Evolutionary conservation across 2,329 filamentous ascomycete genomes (phyloP), one percentile per base, ranked within the genome.

Genomic region (Pseudocercospora ulei): DNA sequence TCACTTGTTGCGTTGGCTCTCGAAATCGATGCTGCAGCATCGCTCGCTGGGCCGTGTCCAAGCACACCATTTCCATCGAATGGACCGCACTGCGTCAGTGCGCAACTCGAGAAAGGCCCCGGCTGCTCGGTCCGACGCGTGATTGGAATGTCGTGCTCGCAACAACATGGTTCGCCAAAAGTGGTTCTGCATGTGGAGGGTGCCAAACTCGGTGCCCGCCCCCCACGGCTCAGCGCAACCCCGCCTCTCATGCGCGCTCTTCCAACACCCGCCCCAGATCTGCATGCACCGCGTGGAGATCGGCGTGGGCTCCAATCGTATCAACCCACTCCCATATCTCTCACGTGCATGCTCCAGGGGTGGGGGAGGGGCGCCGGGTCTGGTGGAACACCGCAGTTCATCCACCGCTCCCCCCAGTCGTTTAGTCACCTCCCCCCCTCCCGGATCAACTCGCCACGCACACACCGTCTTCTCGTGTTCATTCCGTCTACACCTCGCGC

Each of bases 171-270:
- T 16, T 20, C 14, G 14, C 28, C n/a, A 31, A 12, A 19, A 14
- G 28, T 31, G 24, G 24, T 31, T 9, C 17, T 20, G 22, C 33
- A 26, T 35, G 33, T 35, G 33, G 33, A 35, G 33, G n/a, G 20
- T 16, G 31, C 13, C 5, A 26, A 35, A 35, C 33, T 35, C 33
- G 24, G 14, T 26, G 16, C 33, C 14, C 22, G 20, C n/a, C n/a
- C 13, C 7, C 11, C 1, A 9, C 3, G 4, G 7, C 13, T 20
- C 16, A 14, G 20, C 11, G 9, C 28, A 31, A 31, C 4, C 24
- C n/a, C 24, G 12, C 12, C 24, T 5, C n/a, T 26, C n/a, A 4
- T 11, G 5, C 24, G 8, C 8, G 24, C n/a, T 13, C 12, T 19
- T 13, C 3, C 16, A 9, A 31, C 5, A 13, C 5, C 17, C 27